phyloP scores from a whole-genome alignment of 2,329 filamentous ascomycete genomes.

The Blastomyces emzantsi region DNA sequence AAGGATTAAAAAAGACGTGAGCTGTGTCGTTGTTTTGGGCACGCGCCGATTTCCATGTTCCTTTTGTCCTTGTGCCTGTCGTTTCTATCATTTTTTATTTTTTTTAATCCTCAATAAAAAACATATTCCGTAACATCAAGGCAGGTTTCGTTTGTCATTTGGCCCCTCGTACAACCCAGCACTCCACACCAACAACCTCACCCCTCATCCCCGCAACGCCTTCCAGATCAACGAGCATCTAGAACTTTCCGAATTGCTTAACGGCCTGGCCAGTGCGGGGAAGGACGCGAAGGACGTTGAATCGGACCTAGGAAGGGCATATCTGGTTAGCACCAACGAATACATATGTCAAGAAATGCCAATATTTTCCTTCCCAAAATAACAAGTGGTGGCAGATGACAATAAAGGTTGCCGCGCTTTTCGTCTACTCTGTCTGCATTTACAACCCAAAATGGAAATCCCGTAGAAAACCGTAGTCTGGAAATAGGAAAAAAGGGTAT shows the following conservation, averaged over 20 bases:
- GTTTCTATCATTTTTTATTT: conserved; percentile 6
- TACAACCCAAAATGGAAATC: background rate
- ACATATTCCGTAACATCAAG: conserved; percentile 3
- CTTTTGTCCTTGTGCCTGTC: conserved; percentile 7
- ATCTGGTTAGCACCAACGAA: background rate
- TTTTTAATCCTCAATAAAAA: background rate
- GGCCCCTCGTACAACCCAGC: conserved; percentile 13
- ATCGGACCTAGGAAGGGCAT: conserved; percentile 61
- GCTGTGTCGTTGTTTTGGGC: background rate
- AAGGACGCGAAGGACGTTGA: conserved; percentile 99
- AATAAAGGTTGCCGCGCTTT: background rate
- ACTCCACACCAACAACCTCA: conserved; percentile 19
- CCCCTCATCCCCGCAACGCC: conserved; percentile 23
- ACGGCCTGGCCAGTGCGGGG: conserved; percentile 94
- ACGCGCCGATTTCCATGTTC: background rate
- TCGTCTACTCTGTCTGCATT: conserved; percentile 6
- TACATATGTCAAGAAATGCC: background rate
- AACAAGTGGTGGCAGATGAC: background rate
- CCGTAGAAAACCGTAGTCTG: background rate
- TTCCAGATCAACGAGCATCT: conserved; percentile 39
- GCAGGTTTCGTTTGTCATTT: conserved; percentile 10
- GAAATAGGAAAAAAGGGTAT: background rate
- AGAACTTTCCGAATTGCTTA: conserved; percentile 99
- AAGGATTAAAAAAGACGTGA: background rate
- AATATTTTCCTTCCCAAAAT: background rate